Evolutionary conservation across 345 rosid species (phyloP).

Genomic region (thale cress (Arabidopsis thaliana)): TAIR10.1 NC_003074.8:10650501-10651000

Average conservation of each 20-base stretch:
- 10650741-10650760: constrained; percentile 89
- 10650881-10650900: too few relatives aligned
- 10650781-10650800: too few relatives aligned
- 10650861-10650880: too few relatives aligned
- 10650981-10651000: constrained; percentile 50
- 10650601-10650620: constrained; percentile 75
- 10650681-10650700: background rate
- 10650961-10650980: background rate
- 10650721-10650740: constrained; percentile 89
- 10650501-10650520: constrained; percentile 75
- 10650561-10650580: constrained; percentile 79
- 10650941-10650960: too few relatives aligned
- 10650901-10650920: too few relatives aligned
- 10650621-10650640: too few relatives aligned
- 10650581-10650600: constrained; percentile 78
- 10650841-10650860: too few relatives aligned
- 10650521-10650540: constrained; percentile 80
- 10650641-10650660: too few relatives aligned
- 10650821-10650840: too few relatives aligned
- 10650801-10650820: too few relatives aligned
- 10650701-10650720: constrained; percentile 87
- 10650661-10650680: too few relatives aligned
- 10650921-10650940: too few relatives aligned
- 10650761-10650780: constrained; percentile 52
- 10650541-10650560: constrained; percentile 83